Conservation (phyloP, 768 basidiomycete species). For the Mycena vulgaris region DNA sequence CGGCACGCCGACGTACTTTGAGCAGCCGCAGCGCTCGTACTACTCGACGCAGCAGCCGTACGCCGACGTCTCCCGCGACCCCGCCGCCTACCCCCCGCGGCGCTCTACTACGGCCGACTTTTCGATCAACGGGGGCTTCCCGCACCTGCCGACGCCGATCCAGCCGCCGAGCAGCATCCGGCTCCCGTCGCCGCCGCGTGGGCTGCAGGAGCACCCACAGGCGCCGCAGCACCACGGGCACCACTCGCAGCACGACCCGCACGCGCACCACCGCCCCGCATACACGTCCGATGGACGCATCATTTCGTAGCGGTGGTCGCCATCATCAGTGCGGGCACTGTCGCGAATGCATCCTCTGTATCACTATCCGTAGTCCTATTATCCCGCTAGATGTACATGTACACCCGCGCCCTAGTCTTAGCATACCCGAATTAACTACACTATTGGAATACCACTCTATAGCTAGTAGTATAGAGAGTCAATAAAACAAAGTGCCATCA, state of each 20-base stretch:
- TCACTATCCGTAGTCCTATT: conserved; percentile 18
- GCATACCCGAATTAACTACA: conserved; percentile 37
- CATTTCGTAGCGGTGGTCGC: conserved; percentile 18
- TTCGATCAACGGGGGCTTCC: background rate
- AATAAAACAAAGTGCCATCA: too few species aligned
- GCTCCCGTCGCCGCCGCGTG: too few species aligned
- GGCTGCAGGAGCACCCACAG: background rate
- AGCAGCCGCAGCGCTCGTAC: conserved; percentile 19
- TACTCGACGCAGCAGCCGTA: background rate
- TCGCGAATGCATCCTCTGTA: conserved; percentile 26
- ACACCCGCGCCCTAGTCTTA: conserved; percentile 26
- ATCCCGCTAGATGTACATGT: conserved; percentile 36
- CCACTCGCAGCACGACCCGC: conserved; percentile 38
- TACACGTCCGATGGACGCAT: conserved; percentile 35
- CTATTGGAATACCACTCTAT: conserved; percentile 1
- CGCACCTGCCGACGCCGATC: background rate
- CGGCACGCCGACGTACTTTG: conserved; percentile 8
- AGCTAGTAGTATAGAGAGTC: too few species aligned
- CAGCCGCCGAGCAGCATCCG: background rate
- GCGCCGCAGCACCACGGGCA: conserved; percentile 15
- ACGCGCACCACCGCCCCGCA: conserved; percentile 30
- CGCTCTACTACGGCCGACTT: conserved; percentile 23
- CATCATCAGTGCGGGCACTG: background rate
- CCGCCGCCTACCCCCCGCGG: conserved; percentile 22
- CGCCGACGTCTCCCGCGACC: background rate